Conservation (phyloP, 345 rosid genomes). For the Mangifera indica region DNA sequence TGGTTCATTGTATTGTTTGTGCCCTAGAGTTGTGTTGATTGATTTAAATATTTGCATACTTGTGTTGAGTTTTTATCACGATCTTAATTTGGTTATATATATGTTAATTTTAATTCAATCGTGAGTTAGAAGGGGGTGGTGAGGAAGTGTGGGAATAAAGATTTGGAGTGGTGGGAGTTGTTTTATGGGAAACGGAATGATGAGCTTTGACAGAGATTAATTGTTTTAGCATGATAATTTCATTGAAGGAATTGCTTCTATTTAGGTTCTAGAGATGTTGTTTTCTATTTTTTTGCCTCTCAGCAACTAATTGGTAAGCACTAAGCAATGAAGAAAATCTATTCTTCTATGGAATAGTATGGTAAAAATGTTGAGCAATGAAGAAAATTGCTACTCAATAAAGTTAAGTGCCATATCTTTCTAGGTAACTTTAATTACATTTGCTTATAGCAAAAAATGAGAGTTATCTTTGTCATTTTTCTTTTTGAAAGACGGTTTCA, state of each 20-base stretch:
- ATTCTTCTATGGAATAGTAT: no score
- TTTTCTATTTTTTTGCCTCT: no score
- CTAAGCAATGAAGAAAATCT: neutral
- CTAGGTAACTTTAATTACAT: no score
- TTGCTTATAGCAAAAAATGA: no score
- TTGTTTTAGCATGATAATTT: neutral
- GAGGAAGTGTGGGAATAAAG: neutral
- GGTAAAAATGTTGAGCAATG: no score
- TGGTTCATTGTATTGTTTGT: neutral
- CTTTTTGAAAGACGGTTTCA: no score
- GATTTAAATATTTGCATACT: neutral
- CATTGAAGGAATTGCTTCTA: neutral
- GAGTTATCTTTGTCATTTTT: no score
- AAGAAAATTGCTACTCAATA: no score
- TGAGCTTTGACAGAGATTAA: neutral
- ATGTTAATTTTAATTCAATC: no score
- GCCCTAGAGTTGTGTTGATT: conserved; percentile 5
- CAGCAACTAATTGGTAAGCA: neutral
- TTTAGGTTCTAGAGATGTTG: neutral
- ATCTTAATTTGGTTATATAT: neutral
- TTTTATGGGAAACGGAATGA: neutral
- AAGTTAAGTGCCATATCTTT: no score
- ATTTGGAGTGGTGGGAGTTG: neutral
- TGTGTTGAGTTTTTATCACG: neutral
- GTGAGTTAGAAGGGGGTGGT: neutral